Base-by-base conservation (phyloP, 495 filamentous ascomycete genomes). In the Aspergillus sclerotiicarbonarius region DNA sequence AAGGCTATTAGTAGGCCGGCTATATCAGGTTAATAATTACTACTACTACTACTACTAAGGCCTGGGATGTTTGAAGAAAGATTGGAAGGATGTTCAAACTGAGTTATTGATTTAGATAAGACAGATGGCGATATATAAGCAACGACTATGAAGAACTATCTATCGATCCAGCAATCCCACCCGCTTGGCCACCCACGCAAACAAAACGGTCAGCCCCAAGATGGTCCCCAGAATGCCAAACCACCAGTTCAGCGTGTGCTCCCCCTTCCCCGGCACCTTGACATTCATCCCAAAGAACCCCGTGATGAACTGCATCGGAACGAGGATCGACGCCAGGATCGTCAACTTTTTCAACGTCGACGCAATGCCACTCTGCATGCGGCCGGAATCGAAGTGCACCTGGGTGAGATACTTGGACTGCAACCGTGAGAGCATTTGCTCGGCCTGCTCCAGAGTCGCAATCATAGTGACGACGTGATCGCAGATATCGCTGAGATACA, bases 381-480 rank as follows among this genome's bases (percentile, higher is more conserved):
- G 80, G 60, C 92, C 88, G 59, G 85, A 88, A 60, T 92, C 88
- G 57, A 96, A 90, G 18, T 84, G 88, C 44, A 97, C 82, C 72
- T 95, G 92, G 9, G 89, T 90, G 8, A 96, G 80, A 58, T 96
- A 96, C 66, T 96, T 97, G 65, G 85, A 85, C 74, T 96, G 92
- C 18, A 83, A 84, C 21, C 92, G 86, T 0, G 87, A 89, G 25
- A 97, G 82, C 80, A 97, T 96, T 77, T 96, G 94, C 71, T 97
- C 92, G 56, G 91, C 92, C 61, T 96, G 90, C 9, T 83, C 82
- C 29, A 97, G 76, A 67, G 93, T 96, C 62, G 84, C 86, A 80
- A 93, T 91, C 92, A 96, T 96, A 56, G 92, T 96, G 30, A 97
- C 85, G 41, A 97, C 90, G 78, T 97, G 92, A 70, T 97, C 92